Base-by-base conservation (phyloP, 2,329 filamentous ascomycete genomes). In the Colletotrichum orbiculare region DNA sequence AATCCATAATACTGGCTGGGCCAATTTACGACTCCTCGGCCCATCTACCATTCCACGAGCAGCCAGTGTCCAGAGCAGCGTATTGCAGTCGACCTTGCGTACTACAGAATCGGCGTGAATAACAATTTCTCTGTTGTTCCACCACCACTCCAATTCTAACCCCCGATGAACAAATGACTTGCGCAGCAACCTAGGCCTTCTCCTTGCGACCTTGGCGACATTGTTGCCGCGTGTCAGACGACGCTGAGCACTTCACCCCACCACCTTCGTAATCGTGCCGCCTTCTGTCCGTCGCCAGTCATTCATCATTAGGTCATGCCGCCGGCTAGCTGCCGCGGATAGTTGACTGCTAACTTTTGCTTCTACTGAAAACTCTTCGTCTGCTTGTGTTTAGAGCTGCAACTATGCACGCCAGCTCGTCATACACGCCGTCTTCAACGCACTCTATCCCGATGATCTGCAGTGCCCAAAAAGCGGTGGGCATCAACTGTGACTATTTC, bases 401-500 rank as follows among this genome's bases (percentile, higher is more conserved):
- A 63, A 54, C 52, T 53, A 57, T 53, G 15, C 43, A 57, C 58
- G 58, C 59, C 58, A 53, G 59, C 58, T 56, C 59, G 63, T 66
- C 63, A 66, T 63, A 41, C 46, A 45, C 38, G 38, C 39, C 57
- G 35, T 59, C 58, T 37, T 54, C 53, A 45, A 35, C 58, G 38
- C 53, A 37, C 34, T 47, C 15, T 50, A 8, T 47, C 35, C 50
- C 43, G 43, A 46, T 52, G 64, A 66, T 66, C 64, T 54, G 60
- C 64, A 59, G 3, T 35, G 42, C 39, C 17, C 43, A 59, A 66
- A 66, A 46, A 64, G 64, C 64, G 64, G 64, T 66, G 60, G 64
- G 15, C 59, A 15, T 54, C 10, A 33, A 56, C 43, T 56, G 52
- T 53, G 57, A 56, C 25, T 38, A 42, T 52, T n/a, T 56, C 58